A percentile compares a stretch with the other conserved stretches of the same genome.
These are phyloP conservation scores for Nakazawaea ambrosiae DNA, from an alignment of 805 yeast species.

Conservation along the genomic window DNA sequence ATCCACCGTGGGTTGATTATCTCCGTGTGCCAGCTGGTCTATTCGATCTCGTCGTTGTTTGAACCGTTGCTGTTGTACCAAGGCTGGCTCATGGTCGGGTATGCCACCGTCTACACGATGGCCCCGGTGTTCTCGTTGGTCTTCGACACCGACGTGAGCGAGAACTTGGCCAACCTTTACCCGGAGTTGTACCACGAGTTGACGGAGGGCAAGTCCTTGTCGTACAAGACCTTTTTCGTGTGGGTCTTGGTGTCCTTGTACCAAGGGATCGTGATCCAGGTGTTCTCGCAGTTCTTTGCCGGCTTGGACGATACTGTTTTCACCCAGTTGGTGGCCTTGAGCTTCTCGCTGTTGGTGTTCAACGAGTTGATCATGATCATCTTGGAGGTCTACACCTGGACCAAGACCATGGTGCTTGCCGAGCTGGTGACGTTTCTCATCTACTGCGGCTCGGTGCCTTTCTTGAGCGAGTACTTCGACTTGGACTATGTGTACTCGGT, in stretches of 20 bases:
- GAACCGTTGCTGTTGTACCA: constrained; percentile 93
- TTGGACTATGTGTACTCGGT: constrained; percentile 51
- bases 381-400: constrained; percentile 90
- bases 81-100: constrained; percentile 98
- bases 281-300: constrained; percentile 70
- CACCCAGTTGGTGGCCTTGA: constrained; percentile 73
- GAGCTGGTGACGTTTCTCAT: constrained; percentile 63
- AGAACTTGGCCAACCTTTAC: constrained; percentile 77
- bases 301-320: constrained; percentile 51
- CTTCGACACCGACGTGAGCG: constrained; percentile 85
- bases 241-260: constrained; percentile 89
- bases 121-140: constrained; percentile 95
- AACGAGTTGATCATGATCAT: constrained; percentile 94
- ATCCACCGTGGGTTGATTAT: constrained; percentile 94
- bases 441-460: constrained; percentile 74
- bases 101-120: constrained; percentile 96
- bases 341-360: constrained; percentile 71
- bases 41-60: constrained; percentile 75
- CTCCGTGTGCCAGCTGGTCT: constrained; percentile 92
- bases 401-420: constrained; percentile 61
- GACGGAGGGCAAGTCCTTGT: constrained; percentile 79
- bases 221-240: constrained; percentile 80
- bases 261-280: constrained; percentile 84
- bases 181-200: constrained; percentile 94
- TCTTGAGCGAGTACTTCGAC: constrained; percentile 82